A percentile compares a stretch with the other conserved stretches of the same genome.
These are phyloP conservation scores for Cornus florida DNA, from an alignment of 148 eudicot genomes.

Conservation along the genomic window DNA sequence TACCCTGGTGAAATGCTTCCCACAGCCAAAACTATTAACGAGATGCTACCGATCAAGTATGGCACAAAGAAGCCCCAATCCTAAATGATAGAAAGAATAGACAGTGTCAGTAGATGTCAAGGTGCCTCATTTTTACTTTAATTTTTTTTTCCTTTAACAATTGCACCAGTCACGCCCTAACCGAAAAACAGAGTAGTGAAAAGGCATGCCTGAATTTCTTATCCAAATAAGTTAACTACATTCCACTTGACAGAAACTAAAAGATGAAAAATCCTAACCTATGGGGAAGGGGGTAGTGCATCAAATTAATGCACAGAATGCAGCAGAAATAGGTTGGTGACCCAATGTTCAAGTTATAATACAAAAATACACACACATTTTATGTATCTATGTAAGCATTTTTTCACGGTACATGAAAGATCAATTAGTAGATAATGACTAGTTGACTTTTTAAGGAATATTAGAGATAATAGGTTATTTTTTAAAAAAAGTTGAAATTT, in stretches of 20 bases:
- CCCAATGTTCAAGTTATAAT: too few relatives aligned
- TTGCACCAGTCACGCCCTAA: not conserved
- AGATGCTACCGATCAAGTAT: conserved; percentile 85
- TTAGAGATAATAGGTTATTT: too few relatives aligned
- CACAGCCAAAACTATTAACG: conserved; percentile 83
- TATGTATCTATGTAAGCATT: too few relatives aligned
- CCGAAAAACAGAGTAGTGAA: not conserved
- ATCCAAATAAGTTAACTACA: not conserved
- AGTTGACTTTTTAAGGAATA: too few relatives aligned
- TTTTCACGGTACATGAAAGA: too few relatives aligned
- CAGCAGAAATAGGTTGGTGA: too few relatives aligned
- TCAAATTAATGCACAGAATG: too few relatives aligned
- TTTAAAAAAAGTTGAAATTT: too few relatives aligned
- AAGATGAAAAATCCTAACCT: not conserved
- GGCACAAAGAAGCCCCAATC: conserved; percentile 99
- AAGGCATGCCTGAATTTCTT: not conserved
- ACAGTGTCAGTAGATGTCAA: conserved; percentile 8
- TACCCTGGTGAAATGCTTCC: conserved; percentile 97
- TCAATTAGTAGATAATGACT: too few relatives aligned
- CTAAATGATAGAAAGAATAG: conserved; percentile 32
- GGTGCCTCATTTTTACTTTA: not conserved
- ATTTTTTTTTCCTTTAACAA: not conserved
- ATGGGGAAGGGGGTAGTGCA: not conserved
- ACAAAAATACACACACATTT: too few relatives aligned
- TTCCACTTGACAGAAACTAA: not conserved